Evolutionary conservation across 352 stramenopile genomes (phyloP).

Genomic region (Phytophthora multivora): DNA sequence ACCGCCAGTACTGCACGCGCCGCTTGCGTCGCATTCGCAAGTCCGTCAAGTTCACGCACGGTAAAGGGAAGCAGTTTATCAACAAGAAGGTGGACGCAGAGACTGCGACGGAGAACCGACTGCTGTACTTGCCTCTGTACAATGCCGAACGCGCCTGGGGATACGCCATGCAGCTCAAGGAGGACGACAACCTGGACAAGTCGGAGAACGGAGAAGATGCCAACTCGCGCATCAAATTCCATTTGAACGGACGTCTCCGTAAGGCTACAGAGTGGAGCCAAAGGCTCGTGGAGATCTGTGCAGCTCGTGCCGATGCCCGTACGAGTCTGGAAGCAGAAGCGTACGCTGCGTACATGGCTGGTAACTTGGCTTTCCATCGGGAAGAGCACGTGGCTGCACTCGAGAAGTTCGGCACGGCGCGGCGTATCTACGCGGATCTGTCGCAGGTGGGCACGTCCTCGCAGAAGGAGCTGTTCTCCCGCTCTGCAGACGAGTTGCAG

Average conservation of each 20-base stretch:
- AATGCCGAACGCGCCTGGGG: slow-evolving; percentile 91
- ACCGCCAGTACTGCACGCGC: slow-evolving; percentile 90
- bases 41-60: slow-evolving; percentile 88
- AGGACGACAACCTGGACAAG: slow-evolving; percentile 88
- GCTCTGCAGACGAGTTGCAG: slow-evolving; percentile 73
- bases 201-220: slow-evolving; percentile 84
- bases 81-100: slow-evolving; percentile 88
- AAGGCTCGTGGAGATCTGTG: slow-evolving; percentile 78
- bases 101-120: slow-evolving; percentile 62
- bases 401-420: slow-evolving; percentile 78
- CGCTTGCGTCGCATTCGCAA: slow-evolving; percentile 88
- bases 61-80: slow-evolving; percentile 85
- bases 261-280: slow-evolving; percentile 91
- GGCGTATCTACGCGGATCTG: slow-evolving; percentile 86
- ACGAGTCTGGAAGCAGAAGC: slow-evolving; percentile 90
- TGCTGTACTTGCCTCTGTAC: slow-evolving; percentile 90
- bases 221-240: slow-evolving; percentile 90
- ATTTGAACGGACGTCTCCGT: slow-evolving; percentile 83
- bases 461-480: slow-evolving; percentile 82
- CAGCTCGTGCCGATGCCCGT: slow-evolving; percentile 77
- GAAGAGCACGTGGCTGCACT: slow-evolving; percentile 84
- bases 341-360: slow-evolving; percentile 89
- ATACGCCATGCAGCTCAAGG: slow-evolving; percentile 92
- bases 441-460: slow-evolving; percentile 80
- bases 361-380: slow-evolving; percentile 89